Base-by-base conservation (phyloP, 2,329 filamentous ascomycete species). In the Aspergillus udagawae region DNA sequence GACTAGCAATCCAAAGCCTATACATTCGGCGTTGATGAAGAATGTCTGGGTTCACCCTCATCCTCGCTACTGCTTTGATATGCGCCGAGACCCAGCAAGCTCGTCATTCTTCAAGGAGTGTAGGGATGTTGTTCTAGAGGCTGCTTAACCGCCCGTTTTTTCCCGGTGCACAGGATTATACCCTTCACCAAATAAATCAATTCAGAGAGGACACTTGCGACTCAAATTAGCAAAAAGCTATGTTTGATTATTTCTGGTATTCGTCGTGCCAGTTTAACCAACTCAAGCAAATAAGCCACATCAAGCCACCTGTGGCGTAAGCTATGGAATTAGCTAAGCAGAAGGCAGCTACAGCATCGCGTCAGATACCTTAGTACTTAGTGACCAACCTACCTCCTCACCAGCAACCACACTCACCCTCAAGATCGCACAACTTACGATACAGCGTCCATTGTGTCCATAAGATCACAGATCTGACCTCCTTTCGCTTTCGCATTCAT, bases 21-120 rank as follows among this genome's bases (percentile, higher is more conserved):
- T 65, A 75, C 71, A 64, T 72, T 65, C 20, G 49, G 25, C 17
- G 53, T 53, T 28, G 52, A 55, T 27, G 53, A 52, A 56, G 58
- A 51, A 35, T 55, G 27, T 48, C 64, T 57, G 27, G 53, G 49
- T 20, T 66, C 64, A 48, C 64, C 64, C 54, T 79, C 76, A 54
- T 79, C 77, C 48, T 78, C 77, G 58, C 75, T 77, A 61, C 76
- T 79, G 60, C 75, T 79, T 49, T 73, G 73, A 62, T 80, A 80
- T 38, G 67, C 71, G 25, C 66, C 74, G 17, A 80, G 71, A 32
- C 71, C 73, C 45, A 77, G 67, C 75, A 78, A 76, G 50, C 60
- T 65, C 59, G 52, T 49, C 53, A 48, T 51, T 59, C 45, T 35
- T 47, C 21, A 23, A 50, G 14, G 21, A 52, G 25, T 17, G 8